Base-by-base conservation (phyloP, 129 eudicot species). In the Centella asiatica region DNA sequence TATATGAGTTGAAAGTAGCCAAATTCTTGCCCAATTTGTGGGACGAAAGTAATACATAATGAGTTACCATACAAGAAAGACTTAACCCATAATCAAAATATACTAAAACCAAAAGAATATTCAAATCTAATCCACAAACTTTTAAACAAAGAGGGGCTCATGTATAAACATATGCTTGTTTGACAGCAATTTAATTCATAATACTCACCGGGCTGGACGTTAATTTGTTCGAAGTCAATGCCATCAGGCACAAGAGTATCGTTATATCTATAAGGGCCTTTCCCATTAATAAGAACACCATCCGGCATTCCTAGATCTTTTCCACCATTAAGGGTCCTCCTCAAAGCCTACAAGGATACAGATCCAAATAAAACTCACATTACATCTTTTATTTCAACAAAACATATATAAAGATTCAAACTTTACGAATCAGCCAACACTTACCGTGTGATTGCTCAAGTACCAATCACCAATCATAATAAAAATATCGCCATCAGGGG, bases 381-480 rank as follows among this genome's bases (percentile, higher is more conserved):
- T 59, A 60, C 48, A 42, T 55, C 39, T 27, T 29, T 6, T 47
- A 42, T 53, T 57, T 49, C 36, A 5, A 40, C 6, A 44, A 10
- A 17, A 26, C 42, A 29, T 45, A 44, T 32, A 50, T 22, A 63
- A 18, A 48, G 1, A 32, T 3, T 13, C 11, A 6, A 54, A 14
- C 55, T 44, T 25, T 45, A 29, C 32, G 70, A 69, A 72, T 42
- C 28, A 26, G 39, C 33, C 25, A 63, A 67, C 72, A 83, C 95
- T 86, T 51, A 90, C 97, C 73, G 94, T 83, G 83, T 90, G 97
- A 72, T 81, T 90, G 39, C 74, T 73, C 13, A 76, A 83, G 76
- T 90, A 90, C 97, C 95, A 90, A 71, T 90, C 97, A 48, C 97
- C 97, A 33, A 90, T 86, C 69, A 83, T n/a, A 60, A 90, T 57